Percentiles rank a stretch among this genome's conserved stretches.
phyloP scores from a whole-genome alignment of 202 grass and related monocot genomes.

The Zizania palustris region DNA sequence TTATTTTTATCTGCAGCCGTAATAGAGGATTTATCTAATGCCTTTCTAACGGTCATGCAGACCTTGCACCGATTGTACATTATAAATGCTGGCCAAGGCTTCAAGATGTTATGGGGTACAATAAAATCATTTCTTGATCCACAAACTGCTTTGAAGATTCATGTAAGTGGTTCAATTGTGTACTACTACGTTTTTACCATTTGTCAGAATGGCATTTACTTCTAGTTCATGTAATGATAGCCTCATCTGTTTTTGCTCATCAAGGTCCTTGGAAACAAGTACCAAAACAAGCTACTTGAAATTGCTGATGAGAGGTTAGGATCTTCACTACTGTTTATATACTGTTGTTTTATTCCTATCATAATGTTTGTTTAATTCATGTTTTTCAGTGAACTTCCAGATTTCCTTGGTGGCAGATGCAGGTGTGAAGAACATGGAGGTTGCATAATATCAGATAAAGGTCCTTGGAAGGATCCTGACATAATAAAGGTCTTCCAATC shows the following conservation, averaged over 20 bases:
- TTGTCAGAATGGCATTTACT: background rate
- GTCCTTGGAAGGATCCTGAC: constrained; percentile 87
- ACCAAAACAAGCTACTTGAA: constrained; percentile 88
- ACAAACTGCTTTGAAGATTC: constrained; percentile 91
- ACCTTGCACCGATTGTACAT: constrained; percentile 79
- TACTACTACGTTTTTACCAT: constrained; percentile 15
- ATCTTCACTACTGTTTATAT: constrained; percentile 18
- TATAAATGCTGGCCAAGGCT: constrained; percentile 94
- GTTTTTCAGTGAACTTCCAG: constrained; percentile 82
- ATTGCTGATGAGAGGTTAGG: constrained; percentile 80
- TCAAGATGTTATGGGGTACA: constrained; percentile 90
- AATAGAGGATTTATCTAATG: constrained; percentile 11
- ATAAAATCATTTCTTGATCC: constrained; percentile 99
- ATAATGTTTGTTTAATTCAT: constrained; percentile 41
- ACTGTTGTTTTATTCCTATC: constrained; percentile 24
- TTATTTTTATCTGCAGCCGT: background rate
- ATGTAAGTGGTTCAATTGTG: constrained; percentile 55
- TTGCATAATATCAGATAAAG: constrained; percentile 86
- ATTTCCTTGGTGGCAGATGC: constrained; percentile 93
- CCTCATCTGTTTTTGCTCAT: constrained; percentile 29
- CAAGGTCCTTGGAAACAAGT: constrained; percentile 90
- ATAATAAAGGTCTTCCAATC: constrained; percentile 66
- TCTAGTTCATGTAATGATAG: constrained; percentile 25
- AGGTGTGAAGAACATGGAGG: constrained; percentile 81
- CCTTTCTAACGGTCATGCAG: constrained; percentile 46